Conservation (phyloP, 208 protist genomes). For the Trypanosoma avium region DNA sequence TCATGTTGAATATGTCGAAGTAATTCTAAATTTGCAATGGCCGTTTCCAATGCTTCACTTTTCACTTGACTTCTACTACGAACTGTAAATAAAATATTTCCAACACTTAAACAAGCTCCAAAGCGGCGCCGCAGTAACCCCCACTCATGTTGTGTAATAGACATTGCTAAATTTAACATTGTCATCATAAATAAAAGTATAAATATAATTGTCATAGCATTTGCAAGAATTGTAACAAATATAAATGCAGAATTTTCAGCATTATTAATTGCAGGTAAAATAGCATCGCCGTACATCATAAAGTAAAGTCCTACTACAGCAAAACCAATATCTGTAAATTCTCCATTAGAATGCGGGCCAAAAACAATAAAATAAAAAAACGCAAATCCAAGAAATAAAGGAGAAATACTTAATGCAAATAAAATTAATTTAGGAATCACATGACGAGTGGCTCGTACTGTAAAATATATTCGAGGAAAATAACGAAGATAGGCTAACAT, state of each 20-base stretch:
- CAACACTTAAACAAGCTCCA: constrained; percentile 40
- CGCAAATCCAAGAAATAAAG: constrained; percentile 53
- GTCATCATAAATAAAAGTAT: constrained; percentile 54
- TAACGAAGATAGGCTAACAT: constrained; percentile 55
- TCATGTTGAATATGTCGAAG: constrained; percentile 37
- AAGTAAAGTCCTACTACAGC: constrained; percentile 51
- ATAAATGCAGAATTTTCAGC: constrained; percentile 28
- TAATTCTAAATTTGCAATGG: constrained; percentile 46
- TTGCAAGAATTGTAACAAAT: constrained; percentile 34
- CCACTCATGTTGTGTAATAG: constrained; percentile 62
- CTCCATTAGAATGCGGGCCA: constrained; percentile 39
- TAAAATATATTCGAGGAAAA: constrained; percentile 53
- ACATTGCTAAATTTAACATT: constrained; percentile 62
- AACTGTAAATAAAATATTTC: constrained; percentile 39
- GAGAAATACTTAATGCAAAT: constrained; percentile 38
- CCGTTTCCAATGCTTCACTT: constrained; percentile 36
- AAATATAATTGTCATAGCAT: constrained; percentile 42
- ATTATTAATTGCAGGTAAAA: constrained; percentile 39
- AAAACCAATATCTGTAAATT: constrained; percentile 39
- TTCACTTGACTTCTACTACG: constrained; percentile 57
- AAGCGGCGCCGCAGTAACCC: constrained; percentile 43
- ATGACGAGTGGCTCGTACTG: constrained; percentile 37
- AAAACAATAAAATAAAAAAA: constrained; percentile 58
- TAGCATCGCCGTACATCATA: constrained; percentile 58
- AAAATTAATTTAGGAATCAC: constrained; percentile 43